phyloP scores from a whole-genome alignment of 2,329 filamentous ascomycete genomes.

The Epichloe baconii region DNA sequence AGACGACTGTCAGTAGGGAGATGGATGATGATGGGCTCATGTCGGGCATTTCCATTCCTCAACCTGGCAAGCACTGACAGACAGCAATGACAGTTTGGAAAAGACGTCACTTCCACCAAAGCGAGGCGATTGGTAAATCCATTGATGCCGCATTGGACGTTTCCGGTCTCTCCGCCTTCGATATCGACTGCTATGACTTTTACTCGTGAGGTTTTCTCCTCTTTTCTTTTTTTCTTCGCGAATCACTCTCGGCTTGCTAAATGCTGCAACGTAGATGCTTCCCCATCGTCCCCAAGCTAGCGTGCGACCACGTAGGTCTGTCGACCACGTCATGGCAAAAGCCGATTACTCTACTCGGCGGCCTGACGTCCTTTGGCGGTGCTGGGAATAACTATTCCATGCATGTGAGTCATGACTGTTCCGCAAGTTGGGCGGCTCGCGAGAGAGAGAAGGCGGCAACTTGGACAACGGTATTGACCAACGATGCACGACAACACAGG shows the following conservation, averaged over 20 bases:
- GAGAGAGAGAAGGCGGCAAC: neutral
- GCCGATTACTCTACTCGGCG: slow-evolving; percentile 48
- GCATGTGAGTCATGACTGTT: slow-evolving; percentile 30
- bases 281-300: slow-evolving; percentile 56
- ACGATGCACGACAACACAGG: slow-evolving; percentile 6
- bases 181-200: slow-evolving; percentile 50
- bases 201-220: slow-evolving; percentile 36
- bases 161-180: slow-evolving; percentile 31
- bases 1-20: slow-evolving; percentile 29
- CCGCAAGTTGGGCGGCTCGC: too few relatives aligned
- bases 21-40: too few relatives aligned
- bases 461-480: fast-evolving
- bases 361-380: slow-evolving; percentile 55
- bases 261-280: slow-evolving; percentile 40
- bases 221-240: too few relatives aligned
- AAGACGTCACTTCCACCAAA: slow-evolving; percentile 42
- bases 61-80: neutral
- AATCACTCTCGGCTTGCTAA: neutral
- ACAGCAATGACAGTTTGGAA: slow-evolving; percentile 39
- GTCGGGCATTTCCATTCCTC: too few relatives aligned
- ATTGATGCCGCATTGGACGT: slow-evolving; percentile 38
- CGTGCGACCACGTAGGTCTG: slow-evolving; percentile 44
- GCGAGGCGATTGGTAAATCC: slow-evolving; percentile 43
- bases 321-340: slow-evolving; percentile 31
- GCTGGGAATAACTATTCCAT: slow-evolving; percentile 61